These are phyloP conservation scores for Citeromyces hawaiiensis DNA, from an alignment of 1,139 yeast species.

Conservation along the genomic window DNA sequence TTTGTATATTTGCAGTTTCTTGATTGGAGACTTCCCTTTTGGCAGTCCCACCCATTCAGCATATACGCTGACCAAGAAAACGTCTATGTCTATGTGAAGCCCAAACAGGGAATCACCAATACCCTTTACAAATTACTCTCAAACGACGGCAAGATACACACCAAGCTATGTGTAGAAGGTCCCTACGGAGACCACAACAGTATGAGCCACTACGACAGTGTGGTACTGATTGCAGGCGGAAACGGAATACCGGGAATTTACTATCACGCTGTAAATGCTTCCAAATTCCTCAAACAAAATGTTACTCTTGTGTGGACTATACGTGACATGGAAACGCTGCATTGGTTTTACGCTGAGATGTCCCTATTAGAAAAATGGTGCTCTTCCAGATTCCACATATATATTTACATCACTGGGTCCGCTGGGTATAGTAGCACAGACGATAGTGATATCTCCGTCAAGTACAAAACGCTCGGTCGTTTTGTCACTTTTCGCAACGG, in stretches of 20 bases:
- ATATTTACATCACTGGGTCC: slow-evolving; percentile 28
- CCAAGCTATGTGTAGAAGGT: slow-evolving; percentile 30
- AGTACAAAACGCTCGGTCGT: not conserved
- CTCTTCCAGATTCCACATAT: slow-evolving; percentile 12
- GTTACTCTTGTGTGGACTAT: slow-evolving; percentile 39
- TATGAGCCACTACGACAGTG: slow-evolving; percentile 21
- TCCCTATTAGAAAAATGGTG: slow-evolving; percentile 16
- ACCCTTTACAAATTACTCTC: slow-evolving; percentile 15
- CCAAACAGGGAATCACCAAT: slow-evolving; percentile 21
- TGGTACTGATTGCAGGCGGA: slow-evolving; percentile 31
- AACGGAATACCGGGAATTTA: slow-evolving; percentile 35
- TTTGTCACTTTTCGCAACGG: slow-evolving; percentile 11
- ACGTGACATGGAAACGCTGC: slow-evolving; percentile 26
- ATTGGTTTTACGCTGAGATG: slow-evolving; percentile 40
- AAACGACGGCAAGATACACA: slow-evolving; percentile 6
- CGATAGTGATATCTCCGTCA: not conserved
- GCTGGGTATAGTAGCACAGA: slow-evolving; percentile 1
- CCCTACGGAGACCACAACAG: slow-evolving; percentile 29
- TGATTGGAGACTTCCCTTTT: slow-evolving; percentile 13
- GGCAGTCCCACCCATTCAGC: slow-evolving; percentile 28
- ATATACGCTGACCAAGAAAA: slow-evolving; percentile 11
- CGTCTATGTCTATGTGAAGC: slow-evolving; percentile 19
- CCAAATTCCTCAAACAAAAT: slow-evolving; percentile 12
- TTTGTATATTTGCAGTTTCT: slow-evolving; percentile 31
- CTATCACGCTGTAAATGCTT: slow-evolving; percentile 22